Conservation (phyloP, 805 yeast genomes). For the Kockiozyma suomiensis region DNA sequence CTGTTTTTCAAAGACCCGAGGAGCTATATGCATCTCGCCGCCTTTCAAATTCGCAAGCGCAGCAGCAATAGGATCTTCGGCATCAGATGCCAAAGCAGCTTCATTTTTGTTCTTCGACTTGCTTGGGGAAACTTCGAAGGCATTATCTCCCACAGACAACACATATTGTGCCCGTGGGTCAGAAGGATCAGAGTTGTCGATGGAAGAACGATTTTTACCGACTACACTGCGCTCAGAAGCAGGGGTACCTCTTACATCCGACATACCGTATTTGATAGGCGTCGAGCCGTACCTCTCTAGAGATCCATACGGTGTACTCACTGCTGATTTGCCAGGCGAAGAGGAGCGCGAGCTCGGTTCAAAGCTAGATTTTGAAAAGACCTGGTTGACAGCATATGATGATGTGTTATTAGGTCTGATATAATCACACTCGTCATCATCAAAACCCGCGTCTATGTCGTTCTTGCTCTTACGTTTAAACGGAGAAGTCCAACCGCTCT, state of each 20-base stretch:
- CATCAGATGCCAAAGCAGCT: neutral
- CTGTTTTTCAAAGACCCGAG: conserved; percentile 12
- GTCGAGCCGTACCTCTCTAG: neutral
- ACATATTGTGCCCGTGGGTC: conserved; percentile 29
- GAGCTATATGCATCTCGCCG: conserved; percentile 12
- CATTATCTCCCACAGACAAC: conserved; percentile 30
- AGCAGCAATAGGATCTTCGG: conserved; percentile 53
- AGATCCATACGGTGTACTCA: neutral
- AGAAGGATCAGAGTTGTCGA: conserved; percentile 6
- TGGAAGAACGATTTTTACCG: neutral
- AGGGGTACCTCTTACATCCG: conserved; percentile 1
- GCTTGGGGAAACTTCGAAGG: conserved; percentile 20
- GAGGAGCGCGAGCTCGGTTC: neutral
- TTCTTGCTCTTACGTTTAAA: conserved; percentile 46
- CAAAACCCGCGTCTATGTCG: conserved; percentile 40
- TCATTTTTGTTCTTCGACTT: neutral
- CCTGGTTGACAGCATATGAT: neutral
- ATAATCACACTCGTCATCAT: conserved; percentile 5
- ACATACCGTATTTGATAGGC: neutral
- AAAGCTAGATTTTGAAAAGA: neutral
- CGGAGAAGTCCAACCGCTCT: conserved; percentile 50
- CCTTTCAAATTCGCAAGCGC: conserved; percentile 52
- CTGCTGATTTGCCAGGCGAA: conserved; percentile 4
- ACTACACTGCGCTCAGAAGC: neutral
- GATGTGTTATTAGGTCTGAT: neutral